Conservation (phyloP, 2,329 filamentous ascomycete species). For the Colletotrichum cereale region DNA sequence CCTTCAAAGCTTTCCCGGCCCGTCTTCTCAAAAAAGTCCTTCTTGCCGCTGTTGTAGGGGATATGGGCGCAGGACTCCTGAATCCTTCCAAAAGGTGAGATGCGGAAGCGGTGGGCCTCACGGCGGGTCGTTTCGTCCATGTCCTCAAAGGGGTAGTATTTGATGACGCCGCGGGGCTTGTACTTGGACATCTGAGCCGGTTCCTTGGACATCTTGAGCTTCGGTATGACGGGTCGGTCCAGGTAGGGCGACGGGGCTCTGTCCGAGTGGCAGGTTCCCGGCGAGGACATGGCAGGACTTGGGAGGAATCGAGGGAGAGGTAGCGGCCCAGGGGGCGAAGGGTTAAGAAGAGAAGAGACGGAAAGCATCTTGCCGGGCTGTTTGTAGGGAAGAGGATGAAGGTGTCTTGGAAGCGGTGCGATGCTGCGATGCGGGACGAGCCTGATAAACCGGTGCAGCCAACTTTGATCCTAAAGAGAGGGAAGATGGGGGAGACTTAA, state of each 20-base stretch:
- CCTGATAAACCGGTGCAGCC: constrained; percentile 28
- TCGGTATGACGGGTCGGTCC: constrained; percentile 50
- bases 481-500: constrained; percentile 46
- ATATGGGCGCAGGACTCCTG: constrained; percentile 78
- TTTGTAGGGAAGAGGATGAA: constrained; percentile 13
- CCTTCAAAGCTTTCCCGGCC: constrained; percentile 91
- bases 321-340: constrained; percentile 59
- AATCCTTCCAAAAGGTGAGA: constrained; percentile 76
- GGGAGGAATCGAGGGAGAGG: constrained; percentile 57
- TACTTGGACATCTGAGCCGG: constrained; percentile 72
- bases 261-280: constrained; percentile 50
- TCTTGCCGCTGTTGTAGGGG: constrained; percentile 95
- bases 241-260: constrained; percentile 45
- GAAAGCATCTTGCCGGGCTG: constrained; percentile 68
- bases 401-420: constrained; percentile 40
- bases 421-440: constrained; percentile 32
- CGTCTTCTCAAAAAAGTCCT: constrained; percentile 87
- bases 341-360: constrained; percentile 76
- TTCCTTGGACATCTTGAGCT: constrained; percentile 75
- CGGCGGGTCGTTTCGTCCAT: constrained; percentile 67
- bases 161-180: constrained; percentile 74
- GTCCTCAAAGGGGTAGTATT: constrained; percentile 80
- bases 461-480: constrained; percentile 35
- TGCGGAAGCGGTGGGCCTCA: constrained; percentile 72
- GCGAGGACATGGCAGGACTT: constrained; percentile 55